Evolutionary conservation across 2,329 filamentous ascomycete species (phyloP).

Genomic region (Fusarium cicatricum): DNA sequence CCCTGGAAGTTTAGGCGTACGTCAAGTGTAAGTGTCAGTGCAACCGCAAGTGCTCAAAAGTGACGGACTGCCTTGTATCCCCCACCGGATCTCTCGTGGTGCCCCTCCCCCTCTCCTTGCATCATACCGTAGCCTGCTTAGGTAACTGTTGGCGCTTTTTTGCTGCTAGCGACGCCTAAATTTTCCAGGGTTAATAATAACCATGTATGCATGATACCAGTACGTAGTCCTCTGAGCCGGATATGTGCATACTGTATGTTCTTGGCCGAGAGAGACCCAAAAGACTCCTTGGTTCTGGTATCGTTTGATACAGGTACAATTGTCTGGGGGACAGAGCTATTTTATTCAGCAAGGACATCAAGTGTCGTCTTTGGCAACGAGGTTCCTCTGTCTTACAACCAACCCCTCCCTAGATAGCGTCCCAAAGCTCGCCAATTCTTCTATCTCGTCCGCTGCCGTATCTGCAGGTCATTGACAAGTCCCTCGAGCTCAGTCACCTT

Average conservation of each 20-base stretch:
- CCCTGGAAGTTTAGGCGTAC: constrained; percentile 30
- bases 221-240: too few relatives aligned
- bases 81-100: constrained; percentile 22
- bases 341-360: constrained; percentile 1
- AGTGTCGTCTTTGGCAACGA: not conserved
- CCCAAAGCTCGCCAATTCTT: constrained; percentile 4
- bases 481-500: constrained; percentile 51
- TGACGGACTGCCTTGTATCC: constrained; percentile 5
- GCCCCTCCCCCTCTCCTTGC: constrained; percentile 38
- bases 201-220: too few relatives aligned
- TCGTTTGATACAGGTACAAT: too few relatives aligned
- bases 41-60: too few relatives aligned
- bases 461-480: constrained; percentile 49
- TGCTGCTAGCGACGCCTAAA: constrained; percentile 12
- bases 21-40: constrained; percentile 24
- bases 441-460: constrained; percentile 26
- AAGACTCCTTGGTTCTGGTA: too few relatives aligned
- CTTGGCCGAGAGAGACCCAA: too few relatives aligned
- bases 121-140: constrained; percentile 39
- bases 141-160: not conserved
- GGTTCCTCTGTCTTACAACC: constrained; percentile 14
- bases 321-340: not conserved
- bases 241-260: not conserved
- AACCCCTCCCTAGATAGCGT: constrained; percentile 23
- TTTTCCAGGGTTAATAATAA: constrained; percentile 7